Evolutionary conservation across 106 monocot genomes (phyloP), one percentile per base, ranked within the genome.

Genomic region (Acorus gramineus): DNA sequence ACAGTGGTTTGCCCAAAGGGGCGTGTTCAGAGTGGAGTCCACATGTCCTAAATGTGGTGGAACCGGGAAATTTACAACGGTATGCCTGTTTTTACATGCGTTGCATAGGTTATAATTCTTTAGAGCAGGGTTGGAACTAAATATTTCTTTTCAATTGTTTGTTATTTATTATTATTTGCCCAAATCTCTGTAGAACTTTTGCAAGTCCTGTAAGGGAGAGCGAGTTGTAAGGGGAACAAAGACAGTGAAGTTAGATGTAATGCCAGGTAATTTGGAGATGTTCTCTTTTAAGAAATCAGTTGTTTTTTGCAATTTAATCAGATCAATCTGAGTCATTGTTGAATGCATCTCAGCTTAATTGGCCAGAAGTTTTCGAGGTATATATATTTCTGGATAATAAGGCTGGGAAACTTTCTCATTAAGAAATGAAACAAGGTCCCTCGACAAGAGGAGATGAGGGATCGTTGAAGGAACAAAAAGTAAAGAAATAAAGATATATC

Each of bases 171-270:
- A 13, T 14, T 57, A 57, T 13, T 12, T 57, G 57, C 6, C 8
- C 3, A 13, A 4, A 5, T 54, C 28, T n/a, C 44, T 42, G 8
- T 56, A 98, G 98, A 76, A 68, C 56, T 66, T 83, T 57, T 98
- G 98, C 80, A 88, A 87, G 69, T 79, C 85, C 47, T 98, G 98
- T 76, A 81, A 74, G 50, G 98, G 98, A 11, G 59, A 72, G 49
- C 78, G 79, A 81, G 83, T 98, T 53, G 79, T 89, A 56, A 63
- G 44, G 8, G 98, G 92, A 77, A 79, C 78, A 53, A 98, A 92
- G 79, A 57, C 83, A 54, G 79, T 87, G n/a, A 85, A 73, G 73
- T 63, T 98, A 14, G 88, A 98, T 67, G 74, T 98, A 58, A 76
- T 88, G 82, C 83, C 98, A 59, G 98, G 98, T 98, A 85, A 61